These are phyloP conservation scores for Aspergillus fumigatus DNA, from an alignment of 2,329 filamentous ascomycete genomes.

Conservation along the genomic window DNA sequence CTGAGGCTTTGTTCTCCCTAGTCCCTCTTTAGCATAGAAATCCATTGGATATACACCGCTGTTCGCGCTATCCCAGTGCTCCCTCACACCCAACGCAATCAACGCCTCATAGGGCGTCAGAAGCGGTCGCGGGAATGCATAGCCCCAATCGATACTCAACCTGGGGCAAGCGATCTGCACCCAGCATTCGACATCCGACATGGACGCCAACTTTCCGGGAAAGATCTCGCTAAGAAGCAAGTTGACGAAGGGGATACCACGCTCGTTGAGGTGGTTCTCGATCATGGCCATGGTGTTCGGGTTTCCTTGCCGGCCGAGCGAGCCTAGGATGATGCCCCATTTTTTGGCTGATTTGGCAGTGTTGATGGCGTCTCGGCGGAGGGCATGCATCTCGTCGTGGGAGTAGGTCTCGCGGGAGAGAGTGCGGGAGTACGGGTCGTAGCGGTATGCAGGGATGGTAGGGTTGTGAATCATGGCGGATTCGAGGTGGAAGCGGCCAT, in stretches of 20 bases:
- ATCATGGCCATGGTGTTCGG: constrained; percentile 87
- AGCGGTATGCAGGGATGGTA: constrained; percentile 81
- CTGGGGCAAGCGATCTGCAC: constrained; percentile 97
- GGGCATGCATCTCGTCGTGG: constrained; percentile 81
- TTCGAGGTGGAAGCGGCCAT: constrained; percentile 93
- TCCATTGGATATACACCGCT: constrained; percentile 89
- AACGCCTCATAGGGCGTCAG: constrained; percentile 94
- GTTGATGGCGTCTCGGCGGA: constrained; percentile 72
- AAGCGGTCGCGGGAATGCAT: constrained; percentile 83
- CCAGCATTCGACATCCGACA: constrained; percentile 94
- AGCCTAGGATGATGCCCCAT: constrained; percentile 93
- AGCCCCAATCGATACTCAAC: constrained; percentile 97
- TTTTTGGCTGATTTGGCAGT: constrained; percentile 72
- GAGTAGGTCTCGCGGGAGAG: constrained; percentile 89
- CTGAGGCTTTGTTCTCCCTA: constrained; percentile 68
- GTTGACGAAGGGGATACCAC: constrained; percentile 77
- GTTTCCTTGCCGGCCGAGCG: constrained; percentile 90
- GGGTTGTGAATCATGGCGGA: constrained; percentile 99
- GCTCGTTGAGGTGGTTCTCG: constrained; percentile 66
- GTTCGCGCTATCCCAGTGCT: constrained; percentile 64
- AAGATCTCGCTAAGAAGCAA: constrained; percentile 92
- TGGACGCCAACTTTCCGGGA: constrained; percentile 87
- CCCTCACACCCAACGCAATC: constrained; percentile 73
- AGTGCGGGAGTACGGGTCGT: constrained; percentile 91
- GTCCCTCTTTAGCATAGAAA: constrained; percentile 87